Evolutionary conservation across 2,329 filamentous ascomycete species (phyloP), one percentile per base, ranked within the genome.

Genomic region (Pseudogymnoascus sp.): DNA sequence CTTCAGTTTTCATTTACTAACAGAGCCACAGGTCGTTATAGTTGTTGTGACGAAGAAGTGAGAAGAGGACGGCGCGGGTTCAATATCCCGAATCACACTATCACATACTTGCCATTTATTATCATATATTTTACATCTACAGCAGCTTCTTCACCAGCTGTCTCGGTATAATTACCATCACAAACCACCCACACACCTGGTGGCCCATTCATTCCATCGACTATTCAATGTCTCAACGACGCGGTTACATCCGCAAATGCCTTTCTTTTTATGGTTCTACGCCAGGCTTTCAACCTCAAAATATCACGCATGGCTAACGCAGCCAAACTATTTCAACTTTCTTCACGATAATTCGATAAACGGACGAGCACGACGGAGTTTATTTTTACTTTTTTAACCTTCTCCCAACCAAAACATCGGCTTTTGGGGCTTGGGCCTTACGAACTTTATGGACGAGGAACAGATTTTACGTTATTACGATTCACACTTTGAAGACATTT

Each of bases 401-500:
- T 55, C 48, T 55, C 48, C 48, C n/a, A 55, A 55, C 48, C 48
- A 55, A 55, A 35, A 55, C 48, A 33, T 21, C 29, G 48, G 48
- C 21, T 55, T 55, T 55, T 55, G 48, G 48, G 29, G 48, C 29
- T 55, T 55, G 48, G 29, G 48, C 48, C 48, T 55, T 55, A 55
- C 48, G 48, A 55, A 12, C 18, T 55, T 55, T 33, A 55, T 55
- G 48, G 48, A 55, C 13, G 48, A 55, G 48, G 48, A 55, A 55
- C 48, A 55, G 29, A 55, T 55, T 55, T 55, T 55, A 55, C 27
- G 48, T 55, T 55, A 18, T 55, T 18, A 55, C 29, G 48, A 55
- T 55, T 55, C 48, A 55, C 48, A 55, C 48, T 55, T 40, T 33
- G 18, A 55, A 55, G 48, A 55, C 48, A 55, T 55, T 55, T 55